Conservation (phyloP, 345 rosid species). For the Salix purpurea region DNA sequence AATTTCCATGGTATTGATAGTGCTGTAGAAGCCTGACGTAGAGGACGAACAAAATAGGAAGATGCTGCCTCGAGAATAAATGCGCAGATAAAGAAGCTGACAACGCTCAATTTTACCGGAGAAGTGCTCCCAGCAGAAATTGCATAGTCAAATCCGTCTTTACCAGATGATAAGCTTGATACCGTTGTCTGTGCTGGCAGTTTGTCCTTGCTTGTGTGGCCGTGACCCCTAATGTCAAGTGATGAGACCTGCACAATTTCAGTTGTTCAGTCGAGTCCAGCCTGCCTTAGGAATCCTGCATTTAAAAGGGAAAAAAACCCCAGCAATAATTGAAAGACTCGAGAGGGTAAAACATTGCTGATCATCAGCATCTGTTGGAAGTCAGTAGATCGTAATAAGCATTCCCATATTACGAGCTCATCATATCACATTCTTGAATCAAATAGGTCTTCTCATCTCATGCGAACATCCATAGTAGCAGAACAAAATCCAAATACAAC, state of each 20-base stretch:
- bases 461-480: conserved; percentile 7
- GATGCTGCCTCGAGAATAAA: no score
- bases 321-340: not conserved
- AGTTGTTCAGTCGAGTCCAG: not conserved
- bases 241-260: not conserved
- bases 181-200: not conserved
- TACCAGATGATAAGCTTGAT: not conserved
- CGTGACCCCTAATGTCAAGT: not conserved
- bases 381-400: not conserved
- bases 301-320: not conserved
- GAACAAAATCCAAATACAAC: conserved; percentile 10
- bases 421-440: conserved; percentile 5
- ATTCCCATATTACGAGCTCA: conserved; percentile 6
- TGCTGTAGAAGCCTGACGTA: no score
- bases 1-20: no score
- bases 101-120: no score
- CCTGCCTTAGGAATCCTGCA: not conserved
- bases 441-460: conserved; percentile 23
- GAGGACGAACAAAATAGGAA: no score
- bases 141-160: not conserved
- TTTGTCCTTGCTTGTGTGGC: not conserved
- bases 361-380: not conserved
- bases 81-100: no score
- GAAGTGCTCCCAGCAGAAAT: not conserved
- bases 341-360: not conserved